These are phyloP conservation scores for Trichophaea hybrida DNA, from an alignment of 2,329 filamentous ascomycete genomes.

Conservation along the genomic window DNA sequence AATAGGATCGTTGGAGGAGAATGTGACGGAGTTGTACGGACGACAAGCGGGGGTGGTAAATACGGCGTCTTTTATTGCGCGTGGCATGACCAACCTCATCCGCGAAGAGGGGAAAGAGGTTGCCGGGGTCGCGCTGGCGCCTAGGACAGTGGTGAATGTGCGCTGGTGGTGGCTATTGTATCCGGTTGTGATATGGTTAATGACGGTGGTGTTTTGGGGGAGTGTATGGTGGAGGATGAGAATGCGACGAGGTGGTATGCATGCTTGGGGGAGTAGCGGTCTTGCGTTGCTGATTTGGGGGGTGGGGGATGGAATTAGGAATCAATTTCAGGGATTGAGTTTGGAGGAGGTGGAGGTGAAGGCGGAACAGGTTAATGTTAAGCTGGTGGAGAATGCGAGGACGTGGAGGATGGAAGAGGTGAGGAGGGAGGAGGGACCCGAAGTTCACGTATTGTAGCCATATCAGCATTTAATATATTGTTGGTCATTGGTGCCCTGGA, in stretches of 20 bases:
- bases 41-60: neutral
- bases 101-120: neutral
- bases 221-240: slow-evolving; percentile 1
- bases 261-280: slow-evolving; percentile 9
- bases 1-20: no score
- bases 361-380: slow-evolving; percentile 12
- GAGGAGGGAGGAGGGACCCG: no score
- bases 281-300: slow-evolving; percentile 17
- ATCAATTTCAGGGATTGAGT: neutral
- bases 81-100: neutral
- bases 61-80: neutral
- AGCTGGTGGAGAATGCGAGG: slow-evolving; percentile 3
- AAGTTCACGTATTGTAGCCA: no score
- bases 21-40: neutral
- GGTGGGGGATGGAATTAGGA: slow-evolving; percentile 8
- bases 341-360: slow-evolving; percentile 15
- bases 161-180: slow-evolving; percentile 17
- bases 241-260: slow-evolving; percentile 1
- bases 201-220: slow-evolving; percentile 11
- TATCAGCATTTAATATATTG: no score
- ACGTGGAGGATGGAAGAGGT: slow-evolving; percentile 11
- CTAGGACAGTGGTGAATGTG: slow-evolving; percentile 8
- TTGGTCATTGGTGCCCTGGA: no score
- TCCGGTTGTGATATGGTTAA: slow-evolving; percentile 11
- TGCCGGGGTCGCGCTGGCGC: neutral